Conservation (phyloP, 164 flowering plant species). For the Kalanchoe fedtschenkoi region DNA sequence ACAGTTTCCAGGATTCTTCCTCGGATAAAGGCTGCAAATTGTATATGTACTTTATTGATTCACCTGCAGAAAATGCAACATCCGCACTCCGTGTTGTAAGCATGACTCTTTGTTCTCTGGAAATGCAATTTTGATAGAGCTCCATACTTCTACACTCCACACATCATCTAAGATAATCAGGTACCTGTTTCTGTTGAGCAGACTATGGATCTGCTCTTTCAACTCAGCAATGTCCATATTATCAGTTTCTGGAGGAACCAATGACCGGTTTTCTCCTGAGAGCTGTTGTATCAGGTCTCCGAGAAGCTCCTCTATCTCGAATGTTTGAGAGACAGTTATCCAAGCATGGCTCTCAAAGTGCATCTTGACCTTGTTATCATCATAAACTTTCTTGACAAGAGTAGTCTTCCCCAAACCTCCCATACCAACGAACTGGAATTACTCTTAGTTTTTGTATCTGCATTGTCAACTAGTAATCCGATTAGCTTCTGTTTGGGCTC, state of each 20-base stretch:
- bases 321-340: slow-evolving; percentile 11
- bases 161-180: slow-evolving; percentile 26
- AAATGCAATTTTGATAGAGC: slow-evolving; percentile 12
- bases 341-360: slow-evolving; percentile 10
- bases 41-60: slow-evolving; percentile 5
- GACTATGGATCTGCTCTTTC: neutral
- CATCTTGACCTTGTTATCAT: neutral
- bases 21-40: slow-evolving; percentile 12
- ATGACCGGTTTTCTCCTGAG: neutral
- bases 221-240: neutral
- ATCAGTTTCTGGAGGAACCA: slow-evolving; percentile 3
- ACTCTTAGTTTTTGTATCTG: neutral
- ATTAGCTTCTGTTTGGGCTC: slow-evolving; percentile 4
- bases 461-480: slow-evolving; percentile 1
- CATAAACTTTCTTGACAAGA: slow-evolving; percentile 11
- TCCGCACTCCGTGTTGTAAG: slow-evolving; percentile 15
- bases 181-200: slow-evolving; percentile 15
- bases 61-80: slow-evolving; percentile 8
- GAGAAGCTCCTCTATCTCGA: slow-evolving; percentile 3
- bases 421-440: slow-evolving; percentile 12
- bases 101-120: slow-evolving; percentile 14
- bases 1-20: slow-evolving; percentile 15
- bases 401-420: slow-evolving; percentile 14
- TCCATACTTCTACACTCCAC: slow-evolving; percentile 17
- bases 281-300: neutral